Conservation (phyloP, 2,329 filamentous ascomycete genomes). For the Pestalotiopsis sp. region DNA sequence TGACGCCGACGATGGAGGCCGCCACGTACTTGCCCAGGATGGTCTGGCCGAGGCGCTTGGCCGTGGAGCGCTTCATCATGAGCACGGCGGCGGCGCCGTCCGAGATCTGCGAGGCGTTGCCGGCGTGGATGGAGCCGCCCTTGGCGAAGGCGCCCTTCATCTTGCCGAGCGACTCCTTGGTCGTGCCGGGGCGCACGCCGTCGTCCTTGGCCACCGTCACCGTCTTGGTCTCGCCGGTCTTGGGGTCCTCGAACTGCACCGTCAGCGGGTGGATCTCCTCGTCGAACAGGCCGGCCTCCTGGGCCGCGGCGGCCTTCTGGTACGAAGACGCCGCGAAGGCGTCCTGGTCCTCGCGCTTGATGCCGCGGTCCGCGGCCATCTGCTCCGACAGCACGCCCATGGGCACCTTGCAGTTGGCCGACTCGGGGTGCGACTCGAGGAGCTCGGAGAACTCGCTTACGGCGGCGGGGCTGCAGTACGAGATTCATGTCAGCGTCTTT, state of each 20-base stretch:
- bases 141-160: conserved; percentile 89
- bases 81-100: conserved; percentile 95
- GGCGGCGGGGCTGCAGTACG: conserved; percentile 66
- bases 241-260: conserved; percentile 87
- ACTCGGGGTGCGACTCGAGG: conserved; percentile 77
- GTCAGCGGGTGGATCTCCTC: conserved; percentile 88
- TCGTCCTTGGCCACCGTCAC: conserved; percentile 86
- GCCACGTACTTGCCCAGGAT: conserved; percentile 93
- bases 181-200: conserved; percentile 83
- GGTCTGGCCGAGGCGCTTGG: conserved; percentile 82
- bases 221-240: conserved; percentile 82
- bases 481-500: not conserved
- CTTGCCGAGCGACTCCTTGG: conserved; percentile 85
- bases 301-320: conserved; percentile 84
- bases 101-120: conserved; percentile 93
- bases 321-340: conserved; percentile 93
- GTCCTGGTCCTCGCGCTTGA: conserved; percentile 77
- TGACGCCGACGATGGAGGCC: conserved; percentile 83
- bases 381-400: conserved; percentile 94
- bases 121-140: conserved; percentile 91
- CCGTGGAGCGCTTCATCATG: conserved; percentile 91
- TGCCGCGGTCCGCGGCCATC: conserved; percentile 85
- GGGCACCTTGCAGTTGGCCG: conserved; percentile 95
- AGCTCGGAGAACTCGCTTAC: conserved; percentile 92
- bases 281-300: conserved; percentile 86